Evolutionary conservation across 805 yeast species (phyloP).

Genomic region (Clavispora santaluciae): DNA sequence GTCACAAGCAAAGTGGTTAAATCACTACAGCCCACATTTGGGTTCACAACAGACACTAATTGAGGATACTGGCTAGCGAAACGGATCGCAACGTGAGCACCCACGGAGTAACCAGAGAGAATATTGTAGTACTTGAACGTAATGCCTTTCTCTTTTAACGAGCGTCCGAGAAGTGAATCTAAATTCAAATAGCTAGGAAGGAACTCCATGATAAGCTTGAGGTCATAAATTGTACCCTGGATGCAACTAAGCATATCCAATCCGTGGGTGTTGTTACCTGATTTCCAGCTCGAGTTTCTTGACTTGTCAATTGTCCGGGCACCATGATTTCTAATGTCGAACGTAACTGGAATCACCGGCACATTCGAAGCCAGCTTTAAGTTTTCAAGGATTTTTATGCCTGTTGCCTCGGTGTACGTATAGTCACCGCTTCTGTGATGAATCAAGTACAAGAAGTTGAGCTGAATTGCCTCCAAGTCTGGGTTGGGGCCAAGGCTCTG

Average conservation of each 20-base stretch:
- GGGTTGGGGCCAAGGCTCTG: conserved; percentile 12
- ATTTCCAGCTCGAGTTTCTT: conserved; percentile 41
- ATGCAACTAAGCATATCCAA: conserved; percentile 45
- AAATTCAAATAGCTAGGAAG: conserved; percentile 38
- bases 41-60: conserved; percentile 37
- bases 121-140: conserved; percentile 30
- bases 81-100: conserved; percentile 53
- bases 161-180: conserved; percentile 19
- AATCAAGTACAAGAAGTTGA: conserved; percentile 39
- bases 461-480: conserved; percentile 17
- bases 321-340: conserved; percentile 58
- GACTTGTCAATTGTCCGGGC: conserved; percentile 31
- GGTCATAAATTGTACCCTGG: conserved; percentile 45
- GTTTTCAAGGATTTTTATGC: conserved; percentile 30
- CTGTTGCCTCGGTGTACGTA: conserved; percentile 35
- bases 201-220: conserved; percentile 39
- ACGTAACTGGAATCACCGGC: conserved; percentile 44
- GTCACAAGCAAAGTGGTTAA: conserved; percentile 41
- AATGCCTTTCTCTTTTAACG: conserved; percentile 14
- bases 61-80: conserved; percentile 37
- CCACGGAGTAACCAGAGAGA: conserved; percentile 49
- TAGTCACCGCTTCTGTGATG: conserved; percentile 45
- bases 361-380: conserved; percentile 15
- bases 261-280: conserved; percentile 48
- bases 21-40: conserved; percentile 48